Percentiles rank a stretch among this genome's conserved stretches.
Evolutionary conservation across 73 alveolate genomes (phyloP).

Genomic region (Symbiodinium natans): DNA sequence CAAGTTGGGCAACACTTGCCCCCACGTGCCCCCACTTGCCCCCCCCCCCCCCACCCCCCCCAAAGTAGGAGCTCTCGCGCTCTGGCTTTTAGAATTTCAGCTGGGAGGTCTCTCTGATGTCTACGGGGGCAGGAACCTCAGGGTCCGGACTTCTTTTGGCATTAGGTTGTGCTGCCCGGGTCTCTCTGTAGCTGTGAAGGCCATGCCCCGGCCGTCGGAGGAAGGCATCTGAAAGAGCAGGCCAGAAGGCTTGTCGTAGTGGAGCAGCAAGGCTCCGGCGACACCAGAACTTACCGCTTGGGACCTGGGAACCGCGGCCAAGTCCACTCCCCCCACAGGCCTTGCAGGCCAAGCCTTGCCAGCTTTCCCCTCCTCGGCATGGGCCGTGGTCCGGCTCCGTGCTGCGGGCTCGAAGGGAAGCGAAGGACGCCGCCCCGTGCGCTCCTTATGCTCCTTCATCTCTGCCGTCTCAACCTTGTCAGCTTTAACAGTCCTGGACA

Average conservation of each 20-base stretch:
- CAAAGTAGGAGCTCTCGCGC: too few relatives aligned
- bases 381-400: not conserved
- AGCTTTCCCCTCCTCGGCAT: too few relatives aligned
- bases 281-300: not conserved
- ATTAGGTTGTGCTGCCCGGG: too few relatives aligned
- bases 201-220: slow-evolving; percentile 10
- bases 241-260: slow-evolving; percentile 27
- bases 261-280: not conserved
- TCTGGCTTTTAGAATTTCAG: too few relatives aligned
- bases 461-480: too few relatives aligned
- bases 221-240: slow-evolving; percentile 65
- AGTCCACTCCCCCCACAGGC: not conserved
- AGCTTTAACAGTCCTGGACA: not conserved
- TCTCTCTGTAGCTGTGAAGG: slow-evolving; percentile 63
- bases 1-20: too few relatives aligned
- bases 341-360: not conserved
- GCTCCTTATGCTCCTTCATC: too few relatives aligned
- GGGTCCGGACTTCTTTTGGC: too few relatives aligned
- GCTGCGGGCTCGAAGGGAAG: not conserved
- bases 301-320: not conserved
- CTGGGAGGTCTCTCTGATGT: too few relatives aligned
- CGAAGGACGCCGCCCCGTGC: not conserved
- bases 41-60: too few relatives aligned
- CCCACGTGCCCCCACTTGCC: too few relatives aligned
- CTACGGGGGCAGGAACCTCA: too few relatives aligned